Evolutionary conservation across 208 protist genomes (phyloP).

Genomic region (Crithidia thermophila): DNA sequence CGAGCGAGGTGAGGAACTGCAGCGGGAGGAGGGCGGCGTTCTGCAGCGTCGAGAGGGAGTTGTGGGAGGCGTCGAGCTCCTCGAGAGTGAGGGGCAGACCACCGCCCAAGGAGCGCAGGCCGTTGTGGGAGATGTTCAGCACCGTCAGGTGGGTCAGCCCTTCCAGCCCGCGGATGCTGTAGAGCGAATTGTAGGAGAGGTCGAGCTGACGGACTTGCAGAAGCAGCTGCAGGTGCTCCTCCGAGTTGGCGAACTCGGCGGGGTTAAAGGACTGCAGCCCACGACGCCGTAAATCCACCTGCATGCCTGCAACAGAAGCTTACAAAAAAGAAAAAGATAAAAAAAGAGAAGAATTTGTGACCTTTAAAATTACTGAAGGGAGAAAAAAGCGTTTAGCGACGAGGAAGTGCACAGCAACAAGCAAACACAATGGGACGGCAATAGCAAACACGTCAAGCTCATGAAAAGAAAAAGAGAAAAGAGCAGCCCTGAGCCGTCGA

Average conservation of each 20-base stretch:
- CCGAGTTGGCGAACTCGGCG: constrained; percentile 54
- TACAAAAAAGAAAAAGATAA: constrained; percentile 3
- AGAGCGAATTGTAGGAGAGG: constrained; percentile 76
- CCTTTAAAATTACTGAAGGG: too few relatives aligned
- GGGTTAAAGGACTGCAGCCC: constrained; percentile 75
- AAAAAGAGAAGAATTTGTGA: not conserved
- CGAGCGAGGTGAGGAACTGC: constrained; percentile 48
- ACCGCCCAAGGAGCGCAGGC: constrained; percentile 50
- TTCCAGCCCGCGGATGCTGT: constrained; percentile 50
- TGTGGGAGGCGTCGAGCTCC: constrained; percentile 76
- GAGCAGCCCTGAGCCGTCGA: too few relatives aligned
- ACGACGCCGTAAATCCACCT: constrained; percentile 53
- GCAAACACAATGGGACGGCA: too few relatives aligned
- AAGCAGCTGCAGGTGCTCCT: constrained; percentile 32
- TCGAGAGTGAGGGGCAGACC: constrained; percentile 54
- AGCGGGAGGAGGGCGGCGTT: constrained; percentile 58
- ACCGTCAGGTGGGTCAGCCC: constrained; percentile 59
- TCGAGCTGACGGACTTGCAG: constrained; percentile 49
- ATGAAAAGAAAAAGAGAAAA: constrained; percentile 1
- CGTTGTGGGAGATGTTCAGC: constrained; percentile 78
- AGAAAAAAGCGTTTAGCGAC: too few relatives aligned
- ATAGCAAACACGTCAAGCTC: too few relatives aligned
- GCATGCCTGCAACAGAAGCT: constrained; percentile 34
- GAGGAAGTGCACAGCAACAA: too few relatives aligned
- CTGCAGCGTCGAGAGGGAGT: constrained; percentile 58